Evolutionary conservation across 164 flowering plant species (phyloP).

Genomic region (Protea cynaroides): DNA sequence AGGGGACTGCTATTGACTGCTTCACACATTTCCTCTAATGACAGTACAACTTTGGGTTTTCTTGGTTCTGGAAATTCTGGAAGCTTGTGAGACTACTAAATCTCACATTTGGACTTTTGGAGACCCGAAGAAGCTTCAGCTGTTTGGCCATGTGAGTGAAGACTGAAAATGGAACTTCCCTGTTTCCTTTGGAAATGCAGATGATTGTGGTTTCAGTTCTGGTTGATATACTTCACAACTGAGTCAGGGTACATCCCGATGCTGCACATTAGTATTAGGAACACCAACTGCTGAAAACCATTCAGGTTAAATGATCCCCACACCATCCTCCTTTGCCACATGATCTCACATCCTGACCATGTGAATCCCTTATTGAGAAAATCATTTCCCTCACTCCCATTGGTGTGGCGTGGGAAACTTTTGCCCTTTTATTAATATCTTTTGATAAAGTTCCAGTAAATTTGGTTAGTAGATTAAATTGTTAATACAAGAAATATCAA

Average conservation of each 20-base stretch:
- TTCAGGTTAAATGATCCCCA: background rate
- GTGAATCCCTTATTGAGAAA: no score
- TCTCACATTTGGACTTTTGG: constrained; percentile 56
- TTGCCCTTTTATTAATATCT: no score
- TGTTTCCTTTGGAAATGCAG: background rate
- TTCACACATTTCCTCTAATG: background rate
- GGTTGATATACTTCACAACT: background rate
- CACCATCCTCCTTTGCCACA: no score
- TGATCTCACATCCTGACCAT: no score
- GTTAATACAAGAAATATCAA: background rate
- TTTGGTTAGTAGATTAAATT: background rate
- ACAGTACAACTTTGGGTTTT: constrained; percentile 1
- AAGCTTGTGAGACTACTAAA: constrained; percentile 44
- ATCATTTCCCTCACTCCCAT: no score
- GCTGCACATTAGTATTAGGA: background rate
- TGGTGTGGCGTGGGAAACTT: no score
- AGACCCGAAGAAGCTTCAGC: constrained; percentile 58
- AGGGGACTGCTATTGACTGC: background rate
- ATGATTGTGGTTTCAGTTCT: background rate
- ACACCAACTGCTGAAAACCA: background rate
- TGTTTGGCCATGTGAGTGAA: constrained; percentile 49
- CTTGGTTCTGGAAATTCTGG: constrained; percentile 53
- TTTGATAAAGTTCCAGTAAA: background rate
- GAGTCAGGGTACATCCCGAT: background rate
- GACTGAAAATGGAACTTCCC: constrained; percentile 7